Evolutionary conservation across 257 asterid species (phyloP), one percentile per base, ranked within the genome.

Genomic region (Linderniella brevidens): DNA sequence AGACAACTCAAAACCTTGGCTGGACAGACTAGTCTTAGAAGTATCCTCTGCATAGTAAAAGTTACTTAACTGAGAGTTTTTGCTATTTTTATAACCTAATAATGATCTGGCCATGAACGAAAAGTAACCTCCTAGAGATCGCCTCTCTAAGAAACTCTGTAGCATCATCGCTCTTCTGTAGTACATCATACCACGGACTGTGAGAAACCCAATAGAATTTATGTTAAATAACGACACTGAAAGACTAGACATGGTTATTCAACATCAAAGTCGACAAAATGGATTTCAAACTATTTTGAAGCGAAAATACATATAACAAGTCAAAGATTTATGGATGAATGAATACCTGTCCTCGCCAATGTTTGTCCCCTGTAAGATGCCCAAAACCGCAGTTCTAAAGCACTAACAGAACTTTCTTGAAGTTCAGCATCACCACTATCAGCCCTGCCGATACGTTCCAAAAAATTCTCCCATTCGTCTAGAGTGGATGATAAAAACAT

Each of bases 181-280:
- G 68, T 88, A 88, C 98, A 88, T 88, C 98, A 88, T 84, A 37
- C 98, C 98, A 38, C 98, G 88, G 55, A 88, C 98, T 88, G 77
- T 70, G 62, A 40, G 37, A 58, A 59, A 64, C 39, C 56, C 20
- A 59, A 57, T 46, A 32, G 45, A 20, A 55, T 41, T 48, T 48
- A 39, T 19, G 35, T 65, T 18, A 55, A 41, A 54, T 19, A 9
- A 10, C 4, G 13, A 29, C 29, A 25, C 32, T 25, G 6, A 25
- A 25, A 25, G 32, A 25, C 32, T 25, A 25, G 32, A 25, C 32
- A 25, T 25, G 6, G 4, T 25, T 19, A 32, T 17, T 37, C 40
- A 49, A 25, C 36, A 54, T 19, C 32, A 41, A 49, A 18, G 25
- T 41, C 39, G n/a, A 57, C 44, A 25, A 25, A 6, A 25, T 25